Evolutionary conservation across 257 asterid genomes (phyloP).

Genomic region (Linaria vulgaris): DNA sequence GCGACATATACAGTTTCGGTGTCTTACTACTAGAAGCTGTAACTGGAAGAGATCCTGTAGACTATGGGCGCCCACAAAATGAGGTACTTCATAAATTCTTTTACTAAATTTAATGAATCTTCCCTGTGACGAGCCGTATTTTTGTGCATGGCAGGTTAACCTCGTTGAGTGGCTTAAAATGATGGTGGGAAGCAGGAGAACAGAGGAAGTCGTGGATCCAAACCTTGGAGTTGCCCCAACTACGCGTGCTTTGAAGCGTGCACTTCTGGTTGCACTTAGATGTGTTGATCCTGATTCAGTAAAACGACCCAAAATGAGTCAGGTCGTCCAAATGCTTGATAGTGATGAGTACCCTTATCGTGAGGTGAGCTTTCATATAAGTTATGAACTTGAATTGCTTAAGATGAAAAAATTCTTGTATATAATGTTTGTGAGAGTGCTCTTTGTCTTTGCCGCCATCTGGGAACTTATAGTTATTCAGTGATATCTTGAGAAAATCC

Average conservation of each 20-base stretch:
- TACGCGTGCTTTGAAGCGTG: slow-evolving; percentile 39
- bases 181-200: slow-evolving; percentile 40
- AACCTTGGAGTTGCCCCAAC: slow-evolving; percentile 34
- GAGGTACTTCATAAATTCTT: slow-evolving; percentile 55
- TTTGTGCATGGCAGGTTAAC: slow-evolving; percentile 60
- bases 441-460: too few relatives aligned
- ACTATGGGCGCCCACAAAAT: slow-evolving; percentile 77
- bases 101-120: not conserved
- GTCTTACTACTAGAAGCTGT: slow-evolving; percentile 86
- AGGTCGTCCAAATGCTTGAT: slow-evolving; percentile 43
- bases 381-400: not conserved
- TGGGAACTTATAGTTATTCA: not conserved
- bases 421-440: too few relatives aligned
- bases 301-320: slow-evolving; percentile 45
- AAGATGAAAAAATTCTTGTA: not conserved
- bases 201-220: slow-evolving; percentile 42
- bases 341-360: slow-evolving; percentile 39
- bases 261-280: slow-evolving; percentile 42
- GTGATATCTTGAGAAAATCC: not conserved
- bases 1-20: slow-evolving; percentile 92
- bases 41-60: slow-evolving; percentile 95
- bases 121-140: slow-evolving; percentile 1
- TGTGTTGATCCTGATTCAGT: slow-evolving; percentile 42
- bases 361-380: slow-evolving; percentile 30
- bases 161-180: slow-evolving; percentile 81